Percentiles rank a stretch among this genome's conserved stretches.
Conservation (phyloP, 768 basidiomycete species). For the Pholiota conissans region DNA sequence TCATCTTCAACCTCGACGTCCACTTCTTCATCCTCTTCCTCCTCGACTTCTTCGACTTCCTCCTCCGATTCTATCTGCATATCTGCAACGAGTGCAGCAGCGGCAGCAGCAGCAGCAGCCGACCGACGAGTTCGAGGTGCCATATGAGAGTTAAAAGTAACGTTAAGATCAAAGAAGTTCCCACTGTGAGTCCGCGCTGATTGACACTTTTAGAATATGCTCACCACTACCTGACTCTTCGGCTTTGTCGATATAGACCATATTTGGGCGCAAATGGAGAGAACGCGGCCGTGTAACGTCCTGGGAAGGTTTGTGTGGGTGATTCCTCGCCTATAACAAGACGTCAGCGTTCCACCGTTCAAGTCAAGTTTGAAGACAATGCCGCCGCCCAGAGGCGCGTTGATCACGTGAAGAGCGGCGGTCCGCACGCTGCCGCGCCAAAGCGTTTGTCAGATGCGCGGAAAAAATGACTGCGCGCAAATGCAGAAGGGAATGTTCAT, state of each 20-base stretch:
- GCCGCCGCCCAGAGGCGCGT: too few relatives aligned
- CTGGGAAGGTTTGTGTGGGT: not conserved
- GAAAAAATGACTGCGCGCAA: too few relatives aligned
- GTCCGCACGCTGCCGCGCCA: too few relatives aligned
- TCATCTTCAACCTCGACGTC: conserved; percentile 28
- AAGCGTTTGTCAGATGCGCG: too few relatives aligned
- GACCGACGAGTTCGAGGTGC: conserved; percentile 33
- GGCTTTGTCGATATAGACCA: conserved; percentile 4
- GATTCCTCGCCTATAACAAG: too few relatives aligned
- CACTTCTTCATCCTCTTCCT: conserved; percentile 34
- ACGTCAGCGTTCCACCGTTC: too few relatives aligned
- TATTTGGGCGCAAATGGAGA: not conserved
- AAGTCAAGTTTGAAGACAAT: not conserved
- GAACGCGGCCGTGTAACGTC: not conserved
- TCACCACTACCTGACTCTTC: conserved; percentile 22
- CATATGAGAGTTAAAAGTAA: conserved; percentile 20
- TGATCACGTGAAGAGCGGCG: too few relatives aligned
- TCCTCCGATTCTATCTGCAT: conserved; percentile 33
- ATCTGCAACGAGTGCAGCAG: conserved; percentile 30
- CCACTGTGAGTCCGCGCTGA: conserved; percentile 21
- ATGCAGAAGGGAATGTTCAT: too few relatives aligned
- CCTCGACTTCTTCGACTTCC: conserved; percentile 38
- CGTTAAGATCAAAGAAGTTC: conserved; percentile 18
- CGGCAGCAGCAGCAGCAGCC: conserved; percentile 28
- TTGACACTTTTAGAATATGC: conserved; percentile 20